Conservation (phyloP, 2,329 filamentous ascomycete species). For the Penicillium sp. region DNA sequence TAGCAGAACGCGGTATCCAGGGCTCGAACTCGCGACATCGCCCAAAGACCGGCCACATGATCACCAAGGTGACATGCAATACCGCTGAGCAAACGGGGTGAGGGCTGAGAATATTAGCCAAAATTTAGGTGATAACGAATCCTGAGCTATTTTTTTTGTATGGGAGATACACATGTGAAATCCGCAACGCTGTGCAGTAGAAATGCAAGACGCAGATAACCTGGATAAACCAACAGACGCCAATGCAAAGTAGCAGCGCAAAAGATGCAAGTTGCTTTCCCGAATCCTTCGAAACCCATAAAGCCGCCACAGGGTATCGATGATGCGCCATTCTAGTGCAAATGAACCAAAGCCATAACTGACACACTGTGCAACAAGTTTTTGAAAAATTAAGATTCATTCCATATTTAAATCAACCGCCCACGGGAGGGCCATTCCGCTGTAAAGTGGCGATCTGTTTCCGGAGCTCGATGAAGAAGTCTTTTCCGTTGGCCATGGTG, state of each 20-base stretch:
- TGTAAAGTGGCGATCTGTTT: slow-evolving; percentile 43
- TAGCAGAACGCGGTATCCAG: too few species aligned
- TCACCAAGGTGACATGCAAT: too few species aligned
- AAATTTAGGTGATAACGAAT: too few species aligned
- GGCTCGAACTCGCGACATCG: too few species aligned
- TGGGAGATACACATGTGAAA: too few species aligned
- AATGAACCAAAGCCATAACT: slow-evolving; percentile 15
- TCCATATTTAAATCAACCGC: slow-evolving; percentile 24
- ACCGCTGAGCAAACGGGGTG: too few species aligned
- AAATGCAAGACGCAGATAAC: slow-evolving; percentile 2
- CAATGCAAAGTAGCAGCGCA: slow-evolving; percentile 19
- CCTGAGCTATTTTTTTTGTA: too few species aligned
- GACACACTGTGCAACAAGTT: slow-evolving; percentile 17
- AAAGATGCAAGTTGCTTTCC: slow-evolving; percentile 5
- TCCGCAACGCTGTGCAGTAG: neutral
- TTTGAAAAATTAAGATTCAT: slow-evolving; percentile 11
- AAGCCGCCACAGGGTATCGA: slow-evolving; percentile 25
- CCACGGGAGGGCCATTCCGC: slow-evolving; percentile 31
- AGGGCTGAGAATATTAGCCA: too few species aligned
- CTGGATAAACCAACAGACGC: slow-evolving; percentile 14
- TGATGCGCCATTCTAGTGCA: slow-evolving; percentile 24
- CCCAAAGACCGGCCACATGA: too few species aligned
- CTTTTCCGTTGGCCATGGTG: slow-evolving; percentile 45
- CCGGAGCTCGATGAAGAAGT: slow-evolving; percentile 47
- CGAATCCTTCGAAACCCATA: slow-evolving; percentile 15